phyloP scores from a whole-genome alignment of 108 stramenopile species.

The Schizochytrium sp. region DNA sequence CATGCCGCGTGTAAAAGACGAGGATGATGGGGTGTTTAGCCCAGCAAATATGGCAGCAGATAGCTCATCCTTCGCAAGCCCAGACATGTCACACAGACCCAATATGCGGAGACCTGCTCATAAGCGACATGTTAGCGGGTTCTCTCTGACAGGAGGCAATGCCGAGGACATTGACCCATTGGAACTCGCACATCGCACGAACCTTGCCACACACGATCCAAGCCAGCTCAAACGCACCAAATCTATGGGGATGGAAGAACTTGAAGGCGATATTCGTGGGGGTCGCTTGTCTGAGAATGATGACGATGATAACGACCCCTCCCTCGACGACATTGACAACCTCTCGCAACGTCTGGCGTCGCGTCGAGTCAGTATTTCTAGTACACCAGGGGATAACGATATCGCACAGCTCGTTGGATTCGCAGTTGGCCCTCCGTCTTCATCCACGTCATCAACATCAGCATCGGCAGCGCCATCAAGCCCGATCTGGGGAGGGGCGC shows the following conservation, averaged over 20 bases:
- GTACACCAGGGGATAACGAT: conserved; percentile 34
- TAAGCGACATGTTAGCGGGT: conserved; percentile 52
- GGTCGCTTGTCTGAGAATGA: neutral
- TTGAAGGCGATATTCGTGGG: neutral
- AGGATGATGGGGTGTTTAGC: conserved; percentile 1
- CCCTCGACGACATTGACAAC: conserved; percentile 37
- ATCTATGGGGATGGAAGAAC: conserved; percentile 27
- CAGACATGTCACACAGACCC: neutral
- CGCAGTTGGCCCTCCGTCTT: neutral
- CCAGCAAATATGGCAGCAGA: neutral
- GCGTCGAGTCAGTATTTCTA: conserved; percentile 45
- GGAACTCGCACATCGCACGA: neutral
- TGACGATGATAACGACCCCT: conserved; percentile 45
- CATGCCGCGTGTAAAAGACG: neutral
- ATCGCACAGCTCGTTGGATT: conserved; percentile 5
- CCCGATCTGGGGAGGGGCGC: neutral
- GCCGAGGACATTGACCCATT: neutral
- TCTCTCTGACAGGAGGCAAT: conserved; percentile 22
- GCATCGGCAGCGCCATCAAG: neutral
- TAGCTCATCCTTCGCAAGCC: neutral
- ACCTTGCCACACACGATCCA: neutral
- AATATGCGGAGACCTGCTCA: neutral
- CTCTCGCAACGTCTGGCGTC: conserved; percentile 45
- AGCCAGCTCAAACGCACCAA: conserved; percentile 52
- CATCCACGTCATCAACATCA: neutral